Conservation (phyloP, 78 protist genomes). For the Protostelium mycophagum region DNA sequence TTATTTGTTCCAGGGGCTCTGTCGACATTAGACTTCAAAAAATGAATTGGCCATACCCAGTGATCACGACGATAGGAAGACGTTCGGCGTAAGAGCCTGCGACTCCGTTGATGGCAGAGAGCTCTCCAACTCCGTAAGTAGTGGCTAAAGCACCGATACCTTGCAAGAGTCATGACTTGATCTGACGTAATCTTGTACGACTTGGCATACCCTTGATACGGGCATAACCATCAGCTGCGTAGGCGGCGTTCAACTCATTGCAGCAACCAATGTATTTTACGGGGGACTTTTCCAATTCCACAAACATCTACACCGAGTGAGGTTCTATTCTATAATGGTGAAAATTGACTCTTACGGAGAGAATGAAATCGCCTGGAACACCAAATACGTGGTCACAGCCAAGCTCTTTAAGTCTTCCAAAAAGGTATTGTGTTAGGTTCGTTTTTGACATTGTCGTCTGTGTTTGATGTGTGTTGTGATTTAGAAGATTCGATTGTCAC, state of each 20-base stretch:
- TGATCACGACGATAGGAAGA: neutral
- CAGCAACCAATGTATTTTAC: neutral
- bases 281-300: neutral
- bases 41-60: neutral
- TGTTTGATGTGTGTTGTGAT: too few species aligned
- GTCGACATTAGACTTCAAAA: neutral
- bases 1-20: neutral
- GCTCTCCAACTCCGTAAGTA: slow-evolving; percentile 8
- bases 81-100: neutral
- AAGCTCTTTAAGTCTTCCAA: neutral
- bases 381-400: neutral
- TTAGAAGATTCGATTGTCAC: too few species aligned
- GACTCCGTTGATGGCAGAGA: slow-evolving; percentile 10
- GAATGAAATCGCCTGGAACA: neutral
- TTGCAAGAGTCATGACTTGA: too few species aligned
- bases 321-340: neutral
- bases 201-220: neutral
- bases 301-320: neutral
- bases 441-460: neutral
- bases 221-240: neutral
- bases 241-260: slow-evolving; percentile 1
- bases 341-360: neutral
- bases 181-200: neutral
- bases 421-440: neutral
- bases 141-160: neutral